Evolutionary conservation across 805 yeast species (phyloP).

Genomic region (Candida stauntonica): DNA sequence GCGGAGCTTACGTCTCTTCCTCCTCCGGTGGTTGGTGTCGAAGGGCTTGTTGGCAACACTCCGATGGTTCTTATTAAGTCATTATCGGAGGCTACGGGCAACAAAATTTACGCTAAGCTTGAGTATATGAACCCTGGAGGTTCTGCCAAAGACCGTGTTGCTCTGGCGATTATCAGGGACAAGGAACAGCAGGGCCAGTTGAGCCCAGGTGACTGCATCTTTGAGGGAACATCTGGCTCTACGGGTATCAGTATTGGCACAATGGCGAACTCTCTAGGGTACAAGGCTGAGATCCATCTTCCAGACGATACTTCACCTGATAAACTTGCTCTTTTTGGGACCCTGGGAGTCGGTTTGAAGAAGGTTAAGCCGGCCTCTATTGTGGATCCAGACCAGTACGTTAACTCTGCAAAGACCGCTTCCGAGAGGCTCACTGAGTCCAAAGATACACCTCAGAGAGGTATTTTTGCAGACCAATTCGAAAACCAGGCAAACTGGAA

Average conservation of each 20-base stretch:
- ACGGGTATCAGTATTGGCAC: slow-evolving; percentile 94
- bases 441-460: slow-evolving; percentile 38
- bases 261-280: slow-evolving; percentile 85
- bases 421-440: slow-evolving; percentile 46
- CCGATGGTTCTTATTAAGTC: slow-evolving; percentile 75
- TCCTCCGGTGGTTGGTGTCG: slow-evolving; percentile 49
- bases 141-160: slow-evolving; percentile 92
- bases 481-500: slow-evolving; percentile 91
- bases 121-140: slow-evolving; percentile 92
- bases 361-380: slow-evolving; percentile 93
- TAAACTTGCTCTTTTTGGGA: slow-evolving; percentile 63
- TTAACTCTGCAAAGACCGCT: slow-evolving; percentile 73
- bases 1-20: slow-evolving; percentile 22
- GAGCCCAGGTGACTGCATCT: slow-evolving; percentile 63
- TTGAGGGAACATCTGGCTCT: slow-evolving; percentile 96
- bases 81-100: slow-evolving; percentile 67
- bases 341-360: slow-evolving; percentile 79
- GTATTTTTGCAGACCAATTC: slow-evolving; percentile 92
- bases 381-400: slow-evolving; percentile 90
- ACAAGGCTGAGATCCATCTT: slow-evolving; percentile 85
- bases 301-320: slow-evolving; percentile 93
- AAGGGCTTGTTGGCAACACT: slow-evolving; percentile 85
- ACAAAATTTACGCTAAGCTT: slow-evolving; percentile 80
- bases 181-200: slow-evolving; percentile 60
- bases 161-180: slow-evolving; percentile 70